phyloP scores from a whole-genome alignment of 139 green algal species.

The Auxenochlorella pyrenoidosa region DNA sequence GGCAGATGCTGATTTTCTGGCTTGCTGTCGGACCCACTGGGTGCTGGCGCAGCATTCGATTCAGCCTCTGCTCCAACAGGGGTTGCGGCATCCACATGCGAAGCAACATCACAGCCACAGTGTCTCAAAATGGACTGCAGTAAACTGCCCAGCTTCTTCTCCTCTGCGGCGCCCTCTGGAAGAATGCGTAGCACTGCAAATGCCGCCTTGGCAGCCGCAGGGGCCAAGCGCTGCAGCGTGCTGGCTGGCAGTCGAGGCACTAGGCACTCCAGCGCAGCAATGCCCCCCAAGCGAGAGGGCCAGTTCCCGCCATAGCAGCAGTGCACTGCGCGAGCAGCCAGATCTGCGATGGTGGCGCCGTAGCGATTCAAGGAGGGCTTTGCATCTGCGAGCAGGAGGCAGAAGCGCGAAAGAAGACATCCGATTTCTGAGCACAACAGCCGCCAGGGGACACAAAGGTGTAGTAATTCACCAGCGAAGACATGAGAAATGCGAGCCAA shows the following conservation, averaged over 20 bases:
- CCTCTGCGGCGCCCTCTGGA: conserved; percentile 66
- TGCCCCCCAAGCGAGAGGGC: conserved; percentile 81
- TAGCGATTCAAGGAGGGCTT: neutral
- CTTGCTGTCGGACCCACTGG: too few species aligned
- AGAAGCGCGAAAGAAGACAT: neutral
- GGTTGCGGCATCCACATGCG: neutral
- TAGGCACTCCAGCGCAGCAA: conserved; percentile 65
- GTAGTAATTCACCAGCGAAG: too few species aligned
- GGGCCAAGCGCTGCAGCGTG: conserved; percentile 53
- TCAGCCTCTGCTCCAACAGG: neutral
- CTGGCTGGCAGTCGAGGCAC: conserved; percentile 50
- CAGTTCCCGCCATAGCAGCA: conserved; percentile 90
- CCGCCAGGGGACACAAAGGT: too few species aligned
- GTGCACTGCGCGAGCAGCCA: conserved; percentile 86
- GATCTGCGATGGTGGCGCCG: conserved; percentile 74
- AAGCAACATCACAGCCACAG: neutral
- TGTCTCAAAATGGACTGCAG: neutral
- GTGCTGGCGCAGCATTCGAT: neutral
- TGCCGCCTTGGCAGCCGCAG: conserved; percentile 65
- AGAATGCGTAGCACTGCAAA: conserved; percentile 80
- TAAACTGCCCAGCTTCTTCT: neutral
- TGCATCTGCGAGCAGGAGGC: neutral
- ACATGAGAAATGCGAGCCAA: too few species aligned
- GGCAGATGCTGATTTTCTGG: neutral
- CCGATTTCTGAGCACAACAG: neutral